Evolutionary conservation across 83 land plant genomes (phyloP).

Genomic region (Isoetes engelmannii): DNA sequence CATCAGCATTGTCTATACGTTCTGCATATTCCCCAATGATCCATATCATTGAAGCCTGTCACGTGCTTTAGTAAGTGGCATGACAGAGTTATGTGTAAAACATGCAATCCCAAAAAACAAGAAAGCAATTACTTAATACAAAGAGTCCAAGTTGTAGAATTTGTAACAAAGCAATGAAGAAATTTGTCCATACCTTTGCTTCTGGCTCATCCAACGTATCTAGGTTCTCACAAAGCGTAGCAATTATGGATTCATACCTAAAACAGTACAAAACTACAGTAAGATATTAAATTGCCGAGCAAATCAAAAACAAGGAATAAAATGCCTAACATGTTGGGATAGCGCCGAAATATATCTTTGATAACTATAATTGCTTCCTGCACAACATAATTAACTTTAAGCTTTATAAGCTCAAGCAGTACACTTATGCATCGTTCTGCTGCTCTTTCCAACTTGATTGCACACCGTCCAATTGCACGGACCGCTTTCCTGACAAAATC

Average conservation of each 20-base stretch:
- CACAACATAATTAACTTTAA: constrained; percentile 99
- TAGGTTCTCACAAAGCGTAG: constrained; percentile 96
- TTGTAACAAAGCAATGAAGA: constrained; percentile 3
- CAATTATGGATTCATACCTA: constrained; percentile 99
- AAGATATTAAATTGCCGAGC: not conserved
- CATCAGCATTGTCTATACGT: constrained; percentile 99
- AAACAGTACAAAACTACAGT: not conserved
- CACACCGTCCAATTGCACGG: constrained; percentile 99
- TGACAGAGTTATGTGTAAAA: not conserved
- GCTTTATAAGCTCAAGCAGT: constrained; percentile 92
- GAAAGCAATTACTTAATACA: no score
- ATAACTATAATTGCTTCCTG: constrained; percentile 99
- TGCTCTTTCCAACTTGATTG: constrained; percentile 94
- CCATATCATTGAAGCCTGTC: constrained; percentile 99
- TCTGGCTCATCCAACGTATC: constrained; percentile 99
- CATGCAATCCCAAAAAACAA: not conserved
- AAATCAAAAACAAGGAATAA: constrained; percentile 5
- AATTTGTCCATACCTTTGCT: constrained; percentile 61
- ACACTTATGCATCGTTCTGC: constrained; percentile 99
- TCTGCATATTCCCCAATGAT: constrained; percentile 99
- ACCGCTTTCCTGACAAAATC: constrained; percentile 99
- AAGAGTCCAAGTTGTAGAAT: no score
- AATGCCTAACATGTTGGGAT: constrained; percentile 84
- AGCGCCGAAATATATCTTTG: constrained; percentile 97
- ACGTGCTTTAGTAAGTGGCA: not conserved